Evolutionary conservation across 768 basidiomycete species (phyloP).

Genomic region (Tricholoma saponaceum): DNA sequence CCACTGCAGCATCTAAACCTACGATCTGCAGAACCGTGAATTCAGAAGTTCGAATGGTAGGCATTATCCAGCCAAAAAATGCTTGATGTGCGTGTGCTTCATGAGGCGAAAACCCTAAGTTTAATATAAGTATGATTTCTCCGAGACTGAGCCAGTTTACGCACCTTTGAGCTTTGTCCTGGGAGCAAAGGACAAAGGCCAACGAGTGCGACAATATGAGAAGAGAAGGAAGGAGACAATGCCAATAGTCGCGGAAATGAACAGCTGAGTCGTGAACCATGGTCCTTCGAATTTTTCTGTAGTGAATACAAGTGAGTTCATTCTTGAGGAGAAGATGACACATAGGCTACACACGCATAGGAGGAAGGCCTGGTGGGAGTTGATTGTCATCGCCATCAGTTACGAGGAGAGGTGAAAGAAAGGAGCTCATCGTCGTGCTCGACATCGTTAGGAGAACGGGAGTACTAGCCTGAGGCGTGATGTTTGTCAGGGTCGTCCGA

Average conservation of each 20-base stretch:
- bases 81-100: slow-evolving; percentile 84
- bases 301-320: not conserved
- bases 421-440: slow-evolving; percentile 12
- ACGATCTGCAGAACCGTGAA: slow-evolving; percentile 95
- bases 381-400: slow-evolving; percentile 36
- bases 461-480: too few relatives aligned
- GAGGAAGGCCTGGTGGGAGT: slow-evolving; percentile 25
- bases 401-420: slow-evolving; percentile 18
- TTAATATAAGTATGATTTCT: slow-evolving; percentile 1
- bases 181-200: slow-evolving; percentile 89
- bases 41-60: slow-evolving; percentile 86
- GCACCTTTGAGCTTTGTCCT: slow-evolving; percentile 91
- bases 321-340: not conserved
- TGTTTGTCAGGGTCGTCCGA: slow-evolving; percentile 13
- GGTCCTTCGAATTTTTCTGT: slow-evolving; percentile 84
- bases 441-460: not conserved
- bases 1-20: slow-evolving; percentile 94
- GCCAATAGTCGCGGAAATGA: slow-evolving; percentile 75
- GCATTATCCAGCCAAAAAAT: slow-evolving; percentile 96
- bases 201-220: slow-evolving; percentile 82
- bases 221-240: slow-evolving; percentile 80
- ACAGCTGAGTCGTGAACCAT: slow-evolving; percentile 91
- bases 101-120: slow-evolving; percentile 84
- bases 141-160: slow-evolving; percentile 5
- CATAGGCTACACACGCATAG: slow-evolving; percentile 19